Evolutionary conservation across 139 green algal species (phyloP).

Genomic region (Haematococcus lacustris): DNA sequence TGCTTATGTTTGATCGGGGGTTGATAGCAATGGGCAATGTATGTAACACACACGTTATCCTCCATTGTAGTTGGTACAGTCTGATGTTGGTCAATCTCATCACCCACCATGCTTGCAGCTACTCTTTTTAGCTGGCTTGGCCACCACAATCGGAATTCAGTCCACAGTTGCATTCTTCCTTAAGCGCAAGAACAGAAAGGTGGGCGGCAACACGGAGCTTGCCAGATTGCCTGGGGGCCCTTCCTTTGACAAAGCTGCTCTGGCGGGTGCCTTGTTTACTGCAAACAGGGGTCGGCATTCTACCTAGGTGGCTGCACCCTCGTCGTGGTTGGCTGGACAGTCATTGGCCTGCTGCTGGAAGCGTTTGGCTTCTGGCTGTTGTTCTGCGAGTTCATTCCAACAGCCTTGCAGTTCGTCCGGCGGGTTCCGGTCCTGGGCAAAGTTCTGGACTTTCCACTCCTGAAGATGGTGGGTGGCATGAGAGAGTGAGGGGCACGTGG

Average conservation of each 20-base stretch:
- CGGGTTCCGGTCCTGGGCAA: constrained; percentile 63
- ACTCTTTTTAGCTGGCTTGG: constrained; percentile 84
- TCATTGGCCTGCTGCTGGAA: constrained; percentile 80
- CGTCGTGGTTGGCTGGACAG: constrained; percentile 81
- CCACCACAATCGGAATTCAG: constrained; percentile 80
- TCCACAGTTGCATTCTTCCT: constrained; percentile 84
- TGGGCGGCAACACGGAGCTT: constrained; percentile 12
- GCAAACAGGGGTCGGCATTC: constrained; percentile 64
- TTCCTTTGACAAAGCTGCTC: too few relatives aligned
- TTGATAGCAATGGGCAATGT: constrained; percentile 97
- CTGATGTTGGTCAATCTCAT: background rate
- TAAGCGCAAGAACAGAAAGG: constrained; percentile 81
- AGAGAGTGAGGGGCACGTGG: background rate
- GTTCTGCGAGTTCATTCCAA: constrained; percentile 93
- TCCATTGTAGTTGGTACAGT: background rate
- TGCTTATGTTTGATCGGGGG: constrained; percentile 95
- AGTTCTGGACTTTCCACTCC: constrained; percentile 68
- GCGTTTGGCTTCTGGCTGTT: constrained; percentile 90
- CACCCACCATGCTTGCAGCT: constrained; percentile 51
- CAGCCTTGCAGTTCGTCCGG: constrained; percentile 80
- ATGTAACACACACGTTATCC: background rate
- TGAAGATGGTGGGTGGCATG: constrained; percentile 63
- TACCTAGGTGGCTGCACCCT: constrained; percentile 78
- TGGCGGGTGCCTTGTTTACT: too few relatives aligned
- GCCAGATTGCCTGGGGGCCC: too few relatives aligned